Percentiles rank a stretch among this genome's conserved stretches.
These are phyloP conservation scores for Geotrichum australiense DNA, from an alignment of 1,139 yeast species.

Conservation along the genomic window DNA sequence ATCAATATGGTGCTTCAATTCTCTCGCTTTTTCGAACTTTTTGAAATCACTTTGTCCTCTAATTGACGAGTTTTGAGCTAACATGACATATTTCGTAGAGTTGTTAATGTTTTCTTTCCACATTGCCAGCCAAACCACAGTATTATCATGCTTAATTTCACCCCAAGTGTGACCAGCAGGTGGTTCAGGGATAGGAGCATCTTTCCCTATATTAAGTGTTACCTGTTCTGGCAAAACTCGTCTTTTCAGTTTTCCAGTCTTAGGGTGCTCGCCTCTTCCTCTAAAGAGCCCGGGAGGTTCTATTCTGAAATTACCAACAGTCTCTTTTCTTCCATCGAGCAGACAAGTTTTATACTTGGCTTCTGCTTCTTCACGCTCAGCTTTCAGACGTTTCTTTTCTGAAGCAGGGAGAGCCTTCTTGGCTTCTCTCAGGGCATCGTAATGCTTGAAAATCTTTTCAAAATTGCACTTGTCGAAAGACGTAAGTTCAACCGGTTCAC, in stretches of 20 bases:
- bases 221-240: constrained; percentile 88
- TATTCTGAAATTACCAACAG: constrained; percentile 85
- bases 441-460: constrained; percentile 62
- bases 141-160: constrained; percentile 77
- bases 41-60: constrained; percentile 88
- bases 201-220: constrained; percentile 72
- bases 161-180: constrained; percentile 92
- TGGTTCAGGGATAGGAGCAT: constrained; percentile 66
- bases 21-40: constrained; percentile 89
- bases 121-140: constrained; percentile 94
- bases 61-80: constrained; percentile 85
- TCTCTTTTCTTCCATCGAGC: constrained; percentile 83
- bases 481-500: constrained; percentile 41
- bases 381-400: constrained; percentile 66
- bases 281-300: constrained; percentile 96
- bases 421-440: constrained; percentile 62
- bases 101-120: constrained; percentile 93
- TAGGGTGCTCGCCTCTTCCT: constrained; percentile 97
- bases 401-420: constrained; percentile 60
- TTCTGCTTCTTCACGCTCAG: constrained; percentile 66
- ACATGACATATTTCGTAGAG: constrained; percentile 76
- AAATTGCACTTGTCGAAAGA: constrained; percentile 74
- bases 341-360: constrained; percentile 76
- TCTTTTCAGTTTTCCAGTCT: constrained; percentile 68
- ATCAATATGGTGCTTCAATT: constrained; percentile 65